Evolutionary conservation across 2,329 filamentous ascomycete genomes (phyloP).

Genomic region (Botryotinia globosa): DNA sequence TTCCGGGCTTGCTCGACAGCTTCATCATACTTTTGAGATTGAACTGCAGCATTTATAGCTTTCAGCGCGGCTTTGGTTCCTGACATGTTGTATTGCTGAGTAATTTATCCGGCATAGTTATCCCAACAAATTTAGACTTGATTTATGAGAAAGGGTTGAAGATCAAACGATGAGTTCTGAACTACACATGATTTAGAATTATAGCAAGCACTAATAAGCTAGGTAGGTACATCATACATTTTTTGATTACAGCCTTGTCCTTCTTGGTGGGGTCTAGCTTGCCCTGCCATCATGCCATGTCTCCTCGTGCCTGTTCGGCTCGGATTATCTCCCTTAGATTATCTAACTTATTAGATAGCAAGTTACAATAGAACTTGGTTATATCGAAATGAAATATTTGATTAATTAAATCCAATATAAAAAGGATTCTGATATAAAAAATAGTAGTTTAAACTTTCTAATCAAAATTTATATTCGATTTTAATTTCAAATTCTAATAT

Average conservation of each 20-base stretch:
- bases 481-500: too few relatives aligned
- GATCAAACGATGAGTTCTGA: neutral
- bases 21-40: constrained; percentile 74
- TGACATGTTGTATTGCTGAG: constrained; percentile 32
- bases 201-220: neutral
- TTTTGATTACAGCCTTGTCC: constrained; percentile 10
- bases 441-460: too few relatives aligned
- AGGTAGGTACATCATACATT: constrained; percentile 6
- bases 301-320: neutral
- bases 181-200: neutral
- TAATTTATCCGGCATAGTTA: constrained; percentile 25
- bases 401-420: too few relatives aligned
- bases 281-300: neutral
- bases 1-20: constrained; percentile 67
- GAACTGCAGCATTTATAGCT: constrained; percentile 73
- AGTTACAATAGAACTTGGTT: too few relatives aligned
- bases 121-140: neutral
- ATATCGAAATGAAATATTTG: too few relatives aligned
- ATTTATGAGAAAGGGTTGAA: neutral
- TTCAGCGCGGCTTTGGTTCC: constrained; percentile 71
- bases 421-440: too few relatives aligned
- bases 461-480: too few relatives aligned
- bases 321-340: neutral
- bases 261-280: neutral
- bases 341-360: neutral